Evolutionary conservation across 148 eudicot species (phyloP), one percentile per base, ranked within the genome.

Genomic region (Rheum nobile): DNA sequence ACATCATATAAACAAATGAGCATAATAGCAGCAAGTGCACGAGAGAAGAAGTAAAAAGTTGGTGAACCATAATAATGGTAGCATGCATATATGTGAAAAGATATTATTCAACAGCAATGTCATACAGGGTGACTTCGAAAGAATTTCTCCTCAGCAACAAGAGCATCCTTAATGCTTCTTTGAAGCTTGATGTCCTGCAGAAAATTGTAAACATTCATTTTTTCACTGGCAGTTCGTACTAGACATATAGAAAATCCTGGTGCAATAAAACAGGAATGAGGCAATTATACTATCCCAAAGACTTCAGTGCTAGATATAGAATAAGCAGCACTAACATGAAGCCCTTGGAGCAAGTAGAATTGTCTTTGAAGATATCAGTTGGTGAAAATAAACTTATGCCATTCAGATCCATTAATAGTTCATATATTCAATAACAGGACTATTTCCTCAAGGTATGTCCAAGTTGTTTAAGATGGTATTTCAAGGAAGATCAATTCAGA

Each of bases 51-150:
- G 24, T 71, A 48, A 54, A 54, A 54, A 13, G 10, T 73, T 34
- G 39, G 29, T 13, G 21, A 67, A 67, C n/a, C 12, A 67, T 67
- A 31, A 4, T 5, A 17, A 50, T 50, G 54, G 24, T 50, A 50
- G 26, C 8, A 6, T 50, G 55, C 55, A 22, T 54, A 54, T 17
- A 21, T 21, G 6, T 35, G 26, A 52, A 43, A 17, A 73, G 22
- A 37, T 67, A 43, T 38, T n/a, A 41, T 47, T 42, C 41, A 67
- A 67, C 32, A 13, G 42, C 34, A 44, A 16, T 61, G 54, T 63
- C 91, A 77, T 95, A 95, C 98, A 50, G 97, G 97, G 73, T 87
- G 97, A 79, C 89, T 88, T 32, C 87, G 90, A 72, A 95, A 95
- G 79, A 88, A 95, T 80, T 84, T 95, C 84, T 95, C 98, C 84